phyloP scores from a whole-genome alignment of 176 grass and related monocot species.

The Eragrostis curvula region DNA sequence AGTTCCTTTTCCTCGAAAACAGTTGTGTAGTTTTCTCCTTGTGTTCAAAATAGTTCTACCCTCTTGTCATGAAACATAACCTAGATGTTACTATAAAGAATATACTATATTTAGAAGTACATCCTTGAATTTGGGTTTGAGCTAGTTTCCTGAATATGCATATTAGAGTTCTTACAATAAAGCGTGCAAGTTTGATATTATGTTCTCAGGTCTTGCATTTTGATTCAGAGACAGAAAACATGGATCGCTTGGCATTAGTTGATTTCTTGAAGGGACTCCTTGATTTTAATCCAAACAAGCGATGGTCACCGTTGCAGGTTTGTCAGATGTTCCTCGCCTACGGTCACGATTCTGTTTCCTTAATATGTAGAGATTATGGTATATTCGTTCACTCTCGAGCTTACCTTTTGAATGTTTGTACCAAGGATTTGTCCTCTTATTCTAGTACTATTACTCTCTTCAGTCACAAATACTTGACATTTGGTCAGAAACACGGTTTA shows the following conservation, averaged over 20 bases:
- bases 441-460: neutral
- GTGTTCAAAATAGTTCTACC: neutral
- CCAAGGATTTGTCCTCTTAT: conserved; percentile 22
- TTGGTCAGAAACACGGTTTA: neutral
- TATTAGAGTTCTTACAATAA: conserved; percentile 47
- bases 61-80: conserved; percentile 5
- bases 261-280: conserved; percentile 98
- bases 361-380: conserved; percentile 10
- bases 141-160: conserved; percentile 18
- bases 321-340: conserved; percentile 4
- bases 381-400: conserved; percentile 1
- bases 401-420: neutral
- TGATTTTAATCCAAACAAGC: conserved; percentile 88
- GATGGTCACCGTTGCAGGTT: conserved; percentile 98
- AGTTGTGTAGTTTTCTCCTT: neutral
- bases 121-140: conserved; percentile 19
- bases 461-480: neutral
- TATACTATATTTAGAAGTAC: neutral
- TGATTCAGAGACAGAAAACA: conserved; percentile 80
- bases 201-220: conserved; percentile 70
- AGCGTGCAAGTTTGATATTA: conserved; percentile 58
- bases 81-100: neutral
- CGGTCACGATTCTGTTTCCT: conserved; percentile 6
- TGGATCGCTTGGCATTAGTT: conserved; percentile 70
- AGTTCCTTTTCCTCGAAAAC: too few species aligned